Evolutionary conservation across 73 alveolate species (phyloP), one percentile per base, ranked within the genome.

Genomic region (Paramecium octaurelia): DNA sequence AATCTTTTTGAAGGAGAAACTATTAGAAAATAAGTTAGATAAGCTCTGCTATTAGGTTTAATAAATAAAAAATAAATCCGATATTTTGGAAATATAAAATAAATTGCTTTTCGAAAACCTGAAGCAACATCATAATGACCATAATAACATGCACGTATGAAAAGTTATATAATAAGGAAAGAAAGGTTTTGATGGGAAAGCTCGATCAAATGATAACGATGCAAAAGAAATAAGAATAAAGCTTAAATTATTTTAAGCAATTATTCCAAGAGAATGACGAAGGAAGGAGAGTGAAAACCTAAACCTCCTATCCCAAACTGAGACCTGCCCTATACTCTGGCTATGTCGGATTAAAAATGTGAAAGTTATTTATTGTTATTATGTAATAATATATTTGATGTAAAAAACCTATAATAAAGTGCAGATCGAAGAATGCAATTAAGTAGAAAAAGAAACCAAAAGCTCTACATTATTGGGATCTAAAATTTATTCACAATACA

Each of bases 21-120:
- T 23, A 29, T 42, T 75, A 21, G 88, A 75, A 23, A 75, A 75
- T 75, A 75, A 75, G 46, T 38, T 75, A 38, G 88, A 75, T 75
- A 35, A 16, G 18, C 88, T 75, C 38, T 21, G 38, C 8, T 75
- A 75, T 38, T 35, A 75, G 23, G 88, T 75, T 4, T 35, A 21
- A 10, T 75, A 75, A 42, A 35, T 75, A 38, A 75, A 34, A 42
- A 75, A 75, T 29, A 75, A 75, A 38, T 75, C 88, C 38, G 69
- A 75, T 38, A 14, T n/a, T 20, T 75, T 75, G 36, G 88, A 75
- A 75, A 16, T 75, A 35, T 75, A 75, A 75, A 75, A 75, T 75
- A 75, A 75, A 75, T 38, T 75, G 18, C 60, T 75, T 16, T 75
- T 75, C n/a, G 68, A 34, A 35, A 75, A 75, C 23, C 6, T 75